Evolutionary conservation across 169 alveolate genomes (phyloP), one percentile per base, ranked within the genome.

Genomic region (Plasmodium knowlesi): DNA sequence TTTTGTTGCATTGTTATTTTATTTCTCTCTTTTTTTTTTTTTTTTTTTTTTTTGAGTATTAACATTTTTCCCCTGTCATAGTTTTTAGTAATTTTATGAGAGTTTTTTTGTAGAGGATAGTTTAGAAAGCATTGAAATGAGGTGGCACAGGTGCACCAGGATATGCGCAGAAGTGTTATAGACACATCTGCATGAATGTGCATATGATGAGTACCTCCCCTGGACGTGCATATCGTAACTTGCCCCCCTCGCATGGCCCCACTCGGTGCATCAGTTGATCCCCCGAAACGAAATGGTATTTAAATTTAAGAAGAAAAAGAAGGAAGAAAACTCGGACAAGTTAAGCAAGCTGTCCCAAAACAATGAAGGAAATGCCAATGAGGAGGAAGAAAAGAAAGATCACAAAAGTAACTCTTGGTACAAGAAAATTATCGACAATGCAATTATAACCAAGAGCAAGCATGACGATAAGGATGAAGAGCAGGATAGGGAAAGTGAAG

Each of bases 361-460:
- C 28, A 78, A 84, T 46, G 76, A 50, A 22, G 84, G 67, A 50
- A 9, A 84, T 12, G 41, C n/a, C 19, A 46, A 74, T 28, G 82
- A 37, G 32, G 71, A 19, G 67, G 76, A 5, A 28, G 89, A 34
- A 61, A 88, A 88, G 32, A 88, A 67, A 67, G 89, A 88, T 14
- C 61, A 50, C 5, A 88, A 57, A 25, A 88, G 53, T 9, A 57
- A 79, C 81, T 57, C 82, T 0, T 88, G 94, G 94, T 88, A 88
- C 34, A 88, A 72, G 37, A 88, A 88, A 50, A 72, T 85, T 39
- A 53, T 85, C 6, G 85, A 85, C 22, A 85, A 50, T 50, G 43
- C 86, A 6, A 32, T 67, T 67, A 67, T 22, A 85, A 85, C 39
- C 16, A 85, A 85, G 67, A 43, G 67, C 41, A 85, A 85, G 43